A percentile compares a stretch with the other conserved stretches of the same genome.
phyloP scores from a whole-genome alignment of 192 early-diverging fungal genomes.

The Dimargaris cristalligena region DNA sequence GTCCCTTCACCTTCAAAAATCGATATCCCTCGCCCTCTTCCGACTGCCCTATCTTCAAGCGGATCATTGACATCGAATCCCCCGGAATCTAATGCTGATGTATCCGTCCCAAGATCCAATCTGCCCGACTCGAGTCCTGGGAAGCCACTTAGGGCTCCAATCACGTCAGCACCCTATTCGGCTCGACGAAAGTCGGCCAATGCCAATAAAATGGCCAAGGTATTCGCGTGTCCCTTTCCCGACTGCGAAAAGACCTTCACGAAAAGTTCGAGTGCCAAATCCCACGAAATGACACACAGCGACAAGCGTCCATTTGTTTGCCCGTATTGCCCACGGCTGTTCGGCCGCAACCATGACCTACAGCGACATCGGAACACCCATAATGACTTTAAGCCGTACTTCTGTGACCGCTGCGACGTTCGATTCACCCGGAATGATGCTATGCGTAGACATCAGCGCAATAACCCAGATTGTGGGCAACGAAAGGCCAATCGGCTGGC shows the following conservation, averaged over 20 bases:
- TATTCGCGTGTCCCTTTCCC: neutral
- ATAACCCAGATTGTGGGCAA: conserved; percentile 15
- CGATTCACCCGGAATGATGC: conserved; percentile 3
- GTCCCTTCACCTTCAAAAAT: too few species aligned
- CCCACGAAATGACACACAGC: conserved; percentile 7
- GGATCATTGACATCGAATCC: too few species aligned
- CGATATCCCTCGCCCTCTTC: too few species aligned
- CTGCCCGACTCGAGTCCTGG: too few species aligned
- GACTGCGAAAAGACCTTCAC: conserved; percentile 1
- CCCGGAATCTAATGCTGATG: too few species aligned
- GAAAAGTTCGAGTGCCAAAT: conserved; percentile 2
- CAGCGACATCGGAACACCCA: neutral
- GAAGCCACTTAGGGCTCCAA: too few species aligned
- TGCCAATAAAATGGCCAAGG: too few species aligned
- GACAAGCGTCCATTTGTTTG: neutral
- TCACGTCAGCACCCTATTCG: too few species aligned
- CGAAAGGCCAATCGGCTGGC: too few species aligned
- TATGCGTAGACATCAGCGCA: conserved; percentile 10
- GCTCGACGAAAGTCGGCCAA: too few species aligned
- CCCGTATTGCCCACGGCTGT: neutral
- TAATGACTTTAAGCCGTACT: neutral
- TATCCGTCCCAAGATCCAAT: too few species aligned
- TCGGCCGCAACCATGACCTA: conserved; percentile 8
- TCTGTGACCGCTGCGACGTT: neutral
- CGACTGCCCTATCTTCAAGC: too few species aligned